Conservation (phyloP, 305 asterid genomes). For the Solanum hybrid region DNA sequence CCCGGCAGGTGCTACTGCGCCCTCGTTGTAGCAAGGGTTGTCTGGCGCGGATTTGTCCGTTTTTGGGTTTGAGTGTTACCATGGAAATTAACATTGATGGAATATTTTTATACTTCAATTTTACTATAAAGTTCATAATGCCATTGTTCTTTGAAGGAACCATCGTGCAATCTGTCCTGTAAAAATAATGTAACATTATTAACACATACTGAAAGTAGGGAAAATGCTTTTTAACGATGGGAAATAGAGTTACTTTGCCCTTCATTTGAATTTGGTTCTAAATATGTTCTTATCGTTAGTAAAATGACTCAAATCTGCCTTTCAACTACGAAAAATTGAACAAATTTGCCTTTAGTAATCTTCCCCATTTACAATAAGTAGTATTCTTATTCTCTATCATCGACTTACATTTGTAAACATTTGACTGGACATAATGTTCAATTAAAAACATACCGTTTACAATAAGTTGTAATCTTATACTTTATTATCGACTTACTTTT, state of each 20-base stretch:
- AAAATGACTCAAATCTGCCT: no score
- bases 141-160: not conserved
- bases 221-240: not conserved
- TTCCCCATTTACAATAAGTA: no score
- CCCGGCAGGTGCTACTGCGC: not conserved
- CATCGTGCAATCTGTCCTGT: not conserved
- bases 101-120: slow-evolving; percentile 17
- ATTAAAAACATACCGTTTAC: not conserved
- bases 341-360: no score
- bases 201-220: not conserved
- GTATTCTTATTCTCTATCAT: no score
- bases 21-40: not conserved
- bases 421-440: not conserved
- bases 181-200: not conserved
- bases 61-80: not conserved
- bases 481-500: no score
- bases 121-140: slow-evolving; percentile 16
- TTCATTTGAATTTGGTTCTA: not conserved
- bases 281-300: not conserved
- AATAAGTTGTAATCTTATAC: not conserved
- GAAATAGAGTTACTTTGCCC: not conserved
- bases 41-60: not conserved
- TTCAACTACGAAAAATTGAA: no score
- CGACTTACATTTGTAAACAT: no score
- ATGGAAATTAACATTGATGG: slow-evolving; percentile 15